Evolutionary conservation across 371 early-diverging fungal genomes (phyloP), one percentile per base, ranked within the genome.

Genomic region (Lichtheimia ornata): DNA sequence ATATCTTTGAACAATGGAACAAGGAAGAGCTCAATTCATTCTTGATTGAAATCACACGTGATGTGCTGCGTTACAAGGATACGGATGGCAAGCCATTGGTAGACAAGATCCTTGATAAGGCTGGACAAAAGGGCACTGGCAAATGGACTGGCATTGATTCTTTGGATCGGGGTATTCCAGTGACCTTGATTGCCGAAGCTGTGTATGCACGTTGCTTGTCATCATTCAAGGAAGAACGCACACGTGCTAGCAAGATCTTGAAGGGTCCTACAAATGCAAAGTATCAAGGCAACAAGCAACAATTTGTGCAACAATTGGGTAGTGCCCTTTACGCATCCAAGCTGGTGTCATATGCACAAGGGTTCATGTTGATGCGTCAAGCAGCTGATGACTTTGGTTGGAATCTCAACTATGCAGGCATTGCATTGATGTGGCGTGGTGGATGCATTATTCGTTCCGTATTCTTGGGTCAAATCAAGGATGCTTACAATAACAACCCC

Each of bases 91-190:
- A 71, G 54, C 88, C 92, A 52, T 76, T 98, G 58, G 94, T 99
- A 45, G 94, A 95, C 69, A 91, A 94, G 86, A 98, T 99, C 74
- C 84, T 91, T 61, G 99, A 99, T 72, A 88, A 91, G 61, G 98
- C 99, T 65, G 98, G 97, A 55, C 98, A 96, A 88, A 99, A 99
- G 88, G 99, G 99, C 63, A 99, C 99, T 35, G 99, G 99, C 63
- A 97, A 96, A 82, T 97, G 97, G 98, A 98, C 98, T 50, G 97
- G 94, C 65, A 88, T 95, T 64, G 91, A 95, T 40, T 91, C 98
- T 35, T 86, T 99, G 42, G 97, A 97, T 81, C 83, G 88, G 52
- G 96, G 96, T 66, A 90, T 91, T 66, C 97, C 98, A 28, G 94
- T 96, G 56, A 97, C 97, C 30, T 81, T 98, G 67, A 97, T 99